These are phyloP conservation scores for Canariomyces notabilis DNA, from an alignment of 2,329 filamentous ascomycete species.

Conservation along the genomic window DNA sequence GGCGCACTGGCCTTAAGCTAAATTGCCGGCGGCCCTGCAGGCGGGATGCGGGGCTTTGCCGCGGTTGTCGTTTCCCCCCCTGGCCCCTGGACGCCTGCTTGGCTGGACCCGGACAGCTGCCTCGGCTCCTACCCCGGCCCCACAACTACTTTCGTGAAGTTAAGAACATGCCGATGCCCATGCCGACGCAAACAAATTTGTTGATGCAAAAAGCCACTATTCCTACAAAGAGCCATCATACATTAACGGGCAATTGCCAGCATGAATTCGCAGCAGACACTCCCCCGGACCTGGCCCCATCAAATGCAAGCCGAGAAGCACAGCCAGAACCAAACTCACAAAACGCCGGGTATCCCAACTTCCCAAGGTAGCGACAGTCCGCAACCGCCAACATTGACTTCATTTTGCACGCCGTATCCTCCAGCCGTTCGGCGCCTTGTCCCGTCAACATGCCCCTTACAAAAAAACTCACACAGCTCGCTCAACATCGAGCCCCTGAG, in stretches of 20 bases:
- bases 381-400: background rate
- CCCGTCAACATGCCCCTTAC: background rate
- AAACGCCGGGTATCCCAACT: slow-evolving; percentile 10
- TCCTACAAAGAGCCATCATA: background rate
- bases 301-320: background rate
- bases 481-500: too few species aligned
- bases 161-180: too few species aligned
- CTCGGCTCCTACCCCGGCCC: background rate
- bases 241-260: background rate
- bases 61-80: background rate
- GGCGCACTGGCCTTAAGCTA: too few species aligned
- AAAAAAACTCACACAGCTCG: too few species aligned
- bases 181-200: too few species aligned
- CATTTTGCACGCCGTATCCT: too few species aligned
- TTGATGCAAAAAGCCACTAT: background rate
- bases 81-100: background rate
- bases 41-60: background rate
- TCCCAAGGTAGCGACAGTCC: slow-evolving; percentile 10
- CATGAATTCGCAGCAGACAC: background rate
- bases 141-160: too few species aligned
- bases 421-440: background rate
- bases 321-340: background rate
- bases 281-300: background rate
- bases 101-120: too few species aligned
- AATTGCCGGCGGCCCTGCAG: background rate